phyloP scores from a whole-genome alignment of 495 filamentous ascomycete species.

The Penicillium antarcticum region DNA sequence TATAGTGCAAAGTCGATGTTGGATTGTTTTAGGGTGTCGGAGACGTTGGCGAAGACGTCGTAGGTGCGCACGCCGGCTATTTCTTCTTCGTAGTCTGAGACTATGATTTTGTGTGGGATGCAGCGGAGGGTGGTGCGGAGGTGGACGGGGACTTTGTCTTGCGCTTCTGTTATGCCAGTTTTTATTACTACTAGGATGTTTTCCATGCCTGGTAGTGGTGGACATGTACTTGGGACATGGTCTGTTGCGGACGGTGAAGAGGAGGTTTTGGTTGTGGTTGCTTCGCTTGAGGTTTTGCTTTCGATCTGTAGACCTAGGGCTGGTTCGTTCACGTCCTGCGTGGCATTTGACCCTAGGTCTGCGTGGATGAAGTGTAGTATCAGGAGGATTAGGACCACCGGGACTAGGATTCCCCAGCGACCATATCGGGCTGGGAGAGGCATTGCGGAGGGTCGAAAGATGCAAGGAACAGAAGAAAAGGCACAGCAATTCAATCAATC shows the following conservation, averaged over 20 bases:
- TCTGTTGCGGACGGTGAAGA: not conserved
- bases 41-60: constrained; percentile 42
- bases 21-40: constrained; percentile 25
- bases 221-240: constrained; percentile 16
- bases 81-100: constrained; percentile 48
- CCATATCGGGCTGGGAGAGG: constrained; percentile 24
- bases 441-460: constrained; percentile 8
- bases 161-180: constrained; percentile 47
- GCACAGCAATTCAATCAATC: not conserved
- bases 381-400: constrained; percentile 10
- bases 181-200: constrained; percentile 45
- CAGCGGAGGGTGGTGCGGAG: constrained; percentile 44
- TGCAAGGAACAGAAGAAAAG: not conserved
- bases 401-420: constrained; percentile 19
- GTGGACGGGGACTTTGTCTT: constrained; percentile 42
- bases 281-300: no score
- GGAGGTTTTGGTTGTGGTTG: not conserved
- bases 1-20: constrained; percentile 45
- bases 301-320: not conserved
- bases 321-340: constrained; percentile 7
- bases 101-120: constrained; percentile 43
- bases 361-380: constrained; percentile 16
- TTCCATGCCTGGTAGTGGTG: constrained; percentile 29
- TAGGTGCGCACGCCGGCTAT: constrained; percentile 35
- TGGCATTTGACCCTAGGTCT: constrained; percentile 2